phyloP scores from a whole-genome alignment of 345 rosid species.

The Lumnitzera racemosa region DNA sequence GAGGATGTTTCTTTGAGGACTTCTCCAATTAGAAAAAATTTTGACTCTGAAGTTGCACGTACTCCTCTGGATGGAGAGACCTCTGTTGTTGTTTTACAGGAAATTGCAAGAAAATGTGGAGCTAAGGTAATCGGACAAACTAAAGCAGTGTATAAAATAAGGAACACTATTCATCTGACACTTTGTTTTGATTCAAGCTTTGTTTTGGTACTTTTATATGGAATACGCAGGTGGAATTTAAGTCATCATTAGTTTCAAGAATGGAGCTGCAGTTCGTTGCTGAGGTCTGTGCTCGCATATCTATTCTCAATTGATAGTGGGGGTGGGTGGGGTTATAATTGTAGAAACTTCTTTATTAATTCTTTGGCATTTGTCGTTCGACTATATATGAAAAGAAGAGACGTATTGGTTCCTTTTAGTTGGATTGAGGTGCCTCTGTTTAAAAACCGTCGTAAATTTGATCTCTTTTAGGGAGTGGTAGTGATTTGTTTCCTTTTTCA shows the following conservation, averaged over 20 bases:
- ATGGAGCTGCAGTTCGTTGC: conserved; percentile 63
- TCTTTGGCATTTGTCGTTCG: not conserved
- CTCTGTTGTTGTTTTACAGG: conserved; percentile 53
- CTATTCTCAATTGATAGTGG: not conserved
- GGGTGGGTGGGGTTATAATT: no score
- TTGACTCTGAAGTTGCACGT: conserved; percentile 57
- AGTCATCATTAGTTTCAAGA: conserved; percentile 54
- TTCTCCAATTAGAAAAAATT: conserved; percentile 55
- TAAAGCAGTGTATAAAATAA: conserved; percentile 2
- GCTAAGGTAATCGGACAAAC: conserved; percentile 46
- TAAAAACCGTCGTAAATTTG: not conserved
- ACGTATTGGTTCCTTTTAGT: not conserved
- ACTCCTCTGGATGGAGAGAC: conserved; percentile 47
- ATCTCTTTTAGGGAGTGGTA: not conserved
- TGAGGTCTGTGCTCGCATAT: conserved; percentile 45
- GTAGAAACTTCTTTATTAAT: conserved; percentile 1
- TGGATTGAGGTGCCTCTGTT: not conserved
- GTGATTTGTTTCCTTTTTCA: conserved; percentile 17
- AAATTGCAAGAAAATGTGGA: conserved; percentile 81
- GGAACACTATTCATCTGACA: not conserved
- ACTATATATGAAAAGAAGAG: no score
- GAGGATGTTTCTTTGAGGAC: conserved; percentile 50
- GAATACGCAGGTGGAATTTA: conserved; percentile 70
- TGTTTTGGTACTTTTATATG: conserved; percentile 2
- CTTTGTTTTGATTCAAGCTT: not conserved